These are phyloP conservation scores for Colletotrichum filicis DNA, from an alignment of 2,329 filamentous ascomycete genomes.

Conservation along the genomic window DNA sequence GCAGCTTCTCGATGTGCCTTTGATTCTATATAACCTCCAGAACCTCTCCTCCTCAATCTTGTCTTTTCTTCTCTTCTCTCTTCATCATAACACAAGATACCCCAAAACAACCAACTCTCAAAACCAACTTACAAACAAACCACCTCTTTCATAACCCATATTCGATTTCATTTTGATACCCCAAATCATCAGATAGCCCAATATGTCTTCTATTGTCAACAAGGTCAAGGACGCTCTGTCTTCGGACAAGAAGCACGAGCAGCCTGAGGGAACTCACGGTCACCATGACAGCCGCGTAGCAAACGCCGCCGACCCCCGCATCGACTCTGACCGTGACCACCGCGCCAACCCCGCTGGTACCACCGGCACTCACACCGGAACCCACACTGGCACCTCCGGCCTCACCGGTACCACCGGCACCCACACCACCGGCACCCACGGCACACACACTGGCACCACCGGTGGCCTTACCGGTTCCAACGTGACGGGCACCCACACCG, in stretches of 20 bases:
- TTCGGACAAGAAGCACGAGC: constrained; percentile 51
- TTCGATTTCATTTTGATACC: constrained; percentile 29
- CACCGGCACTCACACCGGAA: constrained; percentile 39
- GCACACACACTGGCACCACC: constrained; percentile 31
- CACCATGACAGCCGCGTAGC: constrained; percentile 52
- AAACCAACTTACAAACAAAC: constrained; percentile 9
- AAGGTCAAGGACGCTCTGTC: constrained; percentile 68
- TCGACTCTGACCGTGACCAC: constrained; percentile 61
- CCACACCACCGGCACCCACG: not conserved
- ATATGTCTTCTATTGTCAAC: constrained; percentile 68
- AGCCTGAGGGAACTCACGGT: constrained; percentile 36
- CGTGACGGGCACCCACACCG: constrained; percentile 7
- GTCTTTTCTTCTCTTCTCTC: constrained; percentile 11
- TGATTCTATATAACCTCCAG: constrained; percentile 33
- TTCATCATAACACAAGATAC: constrained; percentile 36
- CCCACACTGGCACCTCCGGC: constrained; percentile 39
- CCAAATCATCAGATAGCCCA: constrained; percentile 42
- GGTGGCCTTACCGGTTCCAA: constrained; percentile 29
- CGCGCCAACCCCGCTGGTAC: constrained; percentile 46
- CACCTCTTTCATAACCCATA: not conserved
- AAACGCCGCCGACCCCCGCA: constrained; percentile 62
- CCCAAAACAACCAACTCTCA: constrained; percentile 27
- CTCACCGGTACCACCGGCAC: constrained; percentile 36
- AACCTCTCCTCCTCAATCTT: not conserved
- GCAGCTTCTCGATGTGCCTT: constrained; percentile 10